Percentiles rank a stretch among this genome's conserved stretches.
Conservation (phyloP, 352 stramenopile species). For the Elongisporangium senticosum region DNA sequence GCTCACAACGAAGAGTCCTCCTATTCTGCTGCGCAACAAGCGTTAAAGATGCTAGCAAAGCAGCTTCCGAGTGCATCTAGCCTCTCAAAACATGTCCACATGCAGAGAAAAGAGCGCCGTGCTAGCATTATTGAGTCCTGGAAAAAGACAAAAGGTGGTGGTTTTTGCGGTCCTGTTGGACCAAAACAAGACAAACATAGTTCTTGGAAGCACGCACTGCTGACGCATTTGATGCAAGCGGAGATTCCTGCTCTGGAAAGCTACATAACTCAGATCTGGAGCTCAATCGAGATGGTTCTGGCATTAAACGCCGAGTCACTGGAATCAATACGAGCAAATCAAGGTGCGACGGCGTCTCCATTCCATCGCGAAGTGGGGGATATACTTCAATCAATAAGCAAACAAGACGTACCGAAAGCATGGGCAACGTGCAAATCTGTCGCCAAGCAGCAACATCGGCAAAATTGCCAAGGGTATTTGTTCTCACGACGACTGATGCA, state of each 20-base stretch:
- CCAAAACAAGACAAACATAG: background rate
- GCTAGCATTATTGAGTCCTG: background rate
- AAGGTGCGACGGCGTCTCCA: background rate
- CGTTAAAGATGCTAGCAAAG: background rate
- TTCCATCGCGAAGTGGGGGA: constrained; percentile 8
- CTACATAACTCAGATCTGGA: constrained; percentile 41
- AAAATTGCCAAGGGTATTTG: constrained; percentile 12
- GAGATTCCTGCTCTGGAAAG: constrained; percentile 46
- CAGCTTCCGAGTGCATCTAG: background rate
- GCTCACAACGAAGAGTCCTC: background rate
- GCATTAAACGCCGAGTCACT: constrained; percentile 9
- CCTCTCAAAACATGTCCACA: background rate
- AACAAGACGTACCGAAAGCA: background rate
- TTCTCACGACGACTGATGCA: constrained; percentile 12
- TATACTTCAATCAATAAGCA: constrained; percentile 13
- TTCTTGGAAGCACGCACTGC: constrained; percentile 17
- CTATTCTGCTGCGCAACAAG: background rate
- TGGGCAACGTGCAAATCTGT: constrained; percentile 1
- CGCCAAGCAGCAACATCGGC: background rate
- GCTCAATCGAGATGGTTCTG: constrained; percentile 24
- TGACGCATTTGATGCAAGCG: constrained; percentile 29
- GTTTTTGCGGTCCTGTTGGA: background rate
- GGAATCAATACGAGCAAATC: background rate
- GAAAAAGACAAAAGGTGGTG: background rate
- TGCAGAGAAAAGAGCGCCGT: background rate